Base-by-base conservation (phyloP, 257 asterid species). In the Ilex aquifolium region DNA sequence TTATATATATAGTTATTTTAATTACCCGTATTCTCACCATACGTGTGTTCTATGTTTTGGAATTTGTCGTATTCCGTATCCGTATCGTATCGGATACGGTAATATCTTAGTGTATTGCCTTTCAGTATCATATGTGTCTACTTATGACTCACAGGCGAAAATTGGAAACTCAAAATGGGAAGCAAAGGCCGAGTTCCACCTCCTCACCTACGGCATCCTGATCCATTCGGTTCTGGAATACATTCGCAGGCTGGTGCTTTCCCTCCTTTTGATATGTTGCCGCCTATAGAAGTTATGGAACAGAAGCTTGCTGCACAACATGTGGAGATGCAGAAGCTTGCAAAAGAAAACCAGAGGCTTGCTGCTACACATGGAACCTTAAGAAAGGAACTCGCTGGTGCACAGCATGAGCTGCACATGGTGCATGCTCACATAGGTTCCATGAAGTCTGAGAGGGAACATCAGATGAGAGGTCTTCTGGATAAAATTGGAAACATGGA, bases 301-400 rank as follows among this genome's bases (percentile, higher is more conserved):
- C 97, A 85, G 58, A 92, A 92, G 80, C 90, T 92, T 44, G 83
- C 90, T 53, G 81, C 84, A 30, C 97, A 89, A 62, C 94, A 85
- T 71, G 64, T 76, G 13, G 97, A 93, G 79, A 93, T 87, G 76
- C 88, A 79, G 67, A 85, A 90, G 60, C 99, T 93, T 31, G 91
- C 74, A 6, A 78, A 73, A 10, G 97, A 93, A 79, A 93, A 90
- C 70, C 94, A 70, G 78, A 84, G 95, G 81, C 90, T 93, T 72
- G 95, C 97, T 53, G 56, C 95, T 30, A 87, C 97, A 12, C 99
- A 90, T 67, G 94, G 81, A 74, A 74, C 83, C 69, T 80, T 92
- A 10, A 85, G 99, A 65, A 97, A 86, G 78, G 97, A 92, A 69
- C 88, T 92, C 62, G 96, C 95, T 68, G 76, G 91, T 4, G 87